A percentile compares a stretch with the other conserved stretches of the same genome.
These are phyloP conservation scores for Penium margaritaceum DNA, from an alignment of 139 green algal genomes.

Conservation along the genomic window DNA sequence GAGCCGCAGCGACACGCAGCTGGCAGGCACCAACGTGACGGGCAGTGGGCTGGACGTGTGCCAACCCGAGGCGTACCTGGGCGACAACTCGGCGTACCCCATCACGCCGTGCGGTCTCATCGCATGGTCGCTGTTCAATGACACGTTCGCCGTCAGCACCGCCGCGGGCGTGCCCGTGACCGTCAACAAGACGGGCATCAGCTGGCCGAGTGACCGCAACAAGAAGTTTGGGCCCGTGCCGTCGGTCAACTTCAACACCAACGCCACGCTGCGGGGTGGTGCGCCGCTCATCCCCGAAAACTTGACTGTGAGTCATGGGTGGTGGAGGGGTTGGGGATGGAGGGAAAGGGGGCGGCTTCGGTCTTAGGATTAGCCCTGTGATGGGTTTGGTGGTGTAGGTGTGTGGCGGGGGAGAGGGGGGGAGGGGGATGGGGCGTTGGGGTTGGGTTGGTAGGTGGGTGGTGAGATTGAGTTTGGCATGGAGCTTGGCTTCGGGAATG, in stretches of 20 bases:
- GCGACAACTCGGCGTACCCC: neutral
- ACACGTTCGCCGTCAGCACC: conserved; percentile 44
- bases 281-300: conserved; percentile 57
- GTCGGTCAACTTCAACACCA: conserved; percentile 68
- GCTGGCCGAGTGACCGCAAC: conserved; percentile 62
- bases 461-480: too few relatives aligned
- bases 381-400: too few relatives aligned
- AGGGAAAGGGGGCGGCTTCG: too few relatives aligned
- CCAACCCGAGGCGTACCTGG: conserved; percentile 51
- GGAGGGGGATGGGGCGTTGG: too few relatives aligned
- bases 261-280: conserved; percentile 54
- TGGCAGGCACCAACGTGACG: conserved; percentile 49
- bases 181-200: conserved; percentile 59
- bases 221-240: conserved; percentile 60
- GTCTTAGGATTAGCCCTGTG: too few relatives aligned
- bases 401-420: too few relatives aligned
- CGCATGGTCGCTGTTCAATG: conserved; percentile 89
- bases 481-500: too few relatives aligned
- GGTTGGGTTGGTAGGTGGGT: too few relatives aligned
- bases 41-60: conserved; percentile 55
- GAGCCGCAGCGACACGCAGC: conserved; percentile 65
- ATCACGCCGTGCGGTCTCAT: conserved; percentile 89
- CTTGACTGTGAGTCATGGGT: too few relatives aligned
- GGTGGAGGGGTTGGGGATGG: too few relatives aligned
- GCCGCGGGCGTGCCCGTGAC: conserved; percentile 5